phyloP scores from a whole-genome alignment of 2,329 filamentous ascomycete genomes.

The Pestalotiopsis sp. region DNA sequence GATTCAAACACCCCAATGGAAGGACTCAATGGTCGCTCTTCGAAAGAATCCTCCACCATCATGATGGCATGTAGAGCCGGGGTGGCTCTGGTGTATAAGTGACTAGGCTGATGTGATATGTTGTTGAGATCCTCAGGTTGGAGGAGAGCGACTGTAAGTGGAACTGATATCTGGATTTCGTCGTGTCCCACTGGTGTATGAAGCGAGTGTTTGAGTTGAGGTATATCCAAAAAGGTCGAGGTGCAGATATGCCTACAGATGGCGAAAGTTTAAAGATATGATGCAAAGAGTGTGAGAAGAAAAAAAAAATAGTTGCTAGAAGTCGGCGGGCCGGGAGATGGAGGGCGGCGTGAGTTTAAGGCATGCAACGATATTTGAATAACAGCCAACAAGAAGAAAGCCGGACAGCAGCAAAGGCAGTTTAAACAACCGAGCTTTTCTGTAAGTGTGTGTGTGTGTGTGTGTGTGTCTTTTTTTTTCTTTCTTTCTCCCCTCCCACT shows the following conservation, averaged over 20 bases:
- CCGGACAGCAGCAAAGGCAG: neutral
- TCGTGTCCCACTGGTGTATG: neutral
- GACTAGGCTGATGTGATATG: neutral
- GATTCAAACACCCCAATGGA: slow-evolving; percentile 34
- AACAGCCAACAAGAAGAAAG: neutral
- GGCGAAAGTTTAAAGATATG: neutral
- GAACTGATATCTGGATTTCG: neutral
- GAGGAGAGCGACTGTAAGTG: neutral
- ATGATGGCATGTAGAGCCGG: neutral
- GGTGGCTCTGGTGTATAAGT: neutral
- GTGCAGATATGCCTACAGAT: neutral
- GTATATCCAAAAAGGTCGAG: neutral
- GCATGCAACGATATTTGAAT: slow-evolving; percentile 13
- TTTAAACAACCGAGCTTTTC: neutral
- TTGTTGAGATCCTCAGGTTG: neutral
- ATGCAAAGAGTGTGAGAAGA: neutral
- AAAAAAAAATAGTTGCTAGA: neutral
- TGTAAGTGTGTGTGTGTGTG: neutral
- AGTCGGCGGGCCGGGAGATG: neutral
- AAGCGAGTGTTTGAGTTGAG: neutral
- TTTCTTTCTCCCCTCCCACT: neutral
- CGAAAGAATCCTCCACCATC: slow-evolving; percentile 12
- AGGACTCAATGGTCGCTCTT: slow-evolving; percentile 24
- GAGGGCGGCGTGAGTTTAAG: slow-evolving; percentile 10
- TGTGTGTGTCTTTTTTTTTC: neutral